A percentile compares a stretch with the other conserved stretches of the same genome.
These are phyloP conservation scores for Thelephora terrestris DNA, from an alignment of 1,284 basidiomycete species.

Conservation along the genomic window DNA sequence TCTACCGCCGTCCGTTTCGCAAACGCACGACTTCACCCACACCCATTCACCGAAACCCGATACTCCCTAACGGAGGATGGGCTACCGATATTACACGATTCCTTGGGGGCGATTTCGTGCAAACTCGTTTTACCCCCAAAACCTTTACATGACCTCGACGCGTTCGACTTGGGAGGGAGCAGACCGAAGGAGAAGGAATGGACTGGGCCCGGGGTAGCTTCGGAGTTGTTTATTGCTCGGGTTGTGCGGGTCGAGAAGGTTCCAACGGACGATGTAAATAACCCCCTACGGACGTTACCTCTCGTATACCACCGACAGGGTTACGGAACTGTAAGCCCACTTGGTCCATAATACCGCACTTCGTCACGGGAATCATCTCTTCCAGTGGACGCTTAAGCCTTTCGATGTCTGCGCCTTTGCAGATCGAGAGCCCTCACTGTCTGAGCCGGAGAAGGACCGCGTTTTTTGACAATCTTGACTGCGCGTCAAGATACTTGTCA, in stretches of 20 bases:
- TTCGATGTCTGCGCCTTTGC: too few species aligned
- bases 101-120: slow-evolving; percentile 49
- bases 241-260: slow-evolving; percentile 35
- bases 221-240: slow-evolving; percentile 39
- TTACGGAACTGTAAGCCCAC: slow-evolving; percentile 26
- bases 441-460: slow-evolving; percentile 55
- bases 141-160: slow-evolving; percentile 25
- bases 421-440: slow-evolving; percentile 12
- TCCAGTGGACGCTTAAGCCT: background rate
- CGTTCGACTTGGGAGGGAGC: slow-evolving; percentile 12
- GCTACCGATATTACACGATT: slow-evolving; percentile 43
- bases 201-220: slow-evolving; percentile 25
- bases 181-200: slow-evolving; percentile 9
- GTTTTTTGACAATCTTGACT: slow-evolving; percentile 63
- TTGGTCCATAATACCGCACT: background rate
- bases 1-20: slow-evolving; percentile 50
- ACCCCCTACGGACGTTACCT: slow-evolving; percentile 23
- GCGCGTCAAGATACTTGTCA: slow-evolving; percentile 56
- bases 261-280: slow-evolving; percentile 6
- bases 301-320: slow-evolving; percentile 35
- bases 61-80: slow-evolving; percentile 39
- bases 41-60: slow-evolving; percentile 37
- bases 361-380: background rate
- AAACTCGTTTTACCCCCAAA: slow-evolving; percentile 24
- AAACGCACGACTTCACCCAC: slow-evolving; percentile 48